Conservation (phyloP, 2,329 filamentous ascomycete genomes). For the Phyllosticta citriasiana region DNA sequence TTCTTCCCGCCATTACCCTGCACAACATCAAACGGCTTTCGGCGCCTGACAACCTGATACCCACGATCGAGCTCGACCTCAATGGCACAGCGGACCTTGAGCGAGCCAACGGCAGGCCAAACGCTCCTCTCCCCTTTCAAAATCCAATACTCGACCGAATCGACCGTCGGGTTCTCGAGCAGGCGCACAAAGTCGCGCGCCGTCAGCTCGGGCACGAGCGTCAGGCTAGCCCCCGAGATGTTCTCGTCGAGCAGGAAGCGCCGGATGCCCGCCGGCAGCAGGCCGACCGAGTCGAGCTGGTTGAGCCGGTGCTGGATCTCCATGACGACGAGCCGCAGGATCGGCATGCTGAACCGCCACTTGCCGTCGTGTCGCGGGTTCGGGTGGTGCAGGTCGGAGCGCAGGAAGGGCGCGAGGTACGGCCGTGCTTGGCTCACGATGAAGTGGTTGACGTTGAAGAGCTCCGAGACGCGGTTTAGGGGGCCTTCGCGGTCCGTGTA, state of each 20-base stretch:
- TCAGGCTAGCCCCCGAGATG: constrained; percentile 67
- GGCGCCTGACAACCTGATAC: constrained; percentile 66
- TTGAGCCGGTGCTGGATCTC: constrained; percentile 72
- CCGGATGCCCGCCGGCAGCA: constrained; percentile 60
- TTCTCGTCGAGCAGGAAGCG: constrained; percentile 75
- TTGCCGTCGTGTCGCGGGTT: constrained; percentile 48
- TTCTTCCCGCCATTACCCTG: not conserved
- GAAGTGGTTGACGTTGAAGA: constrained; percentile 93
- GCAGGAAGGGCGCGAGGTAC: constrained; percentile 77
- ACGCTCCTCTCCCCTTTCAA: constrained; percentile 74
- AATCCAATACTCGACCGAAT: constrained; percentile 77
- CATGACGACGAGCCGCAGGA: constrained; percentile 58
- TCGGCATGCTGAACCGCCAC: constrained; percentile 46
- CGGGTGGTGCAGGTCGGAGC: constrained; percentile 69
- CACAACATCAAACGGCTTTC: constrained; percentile 33
- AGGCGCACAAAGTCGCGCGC: constrained; percentile 64
- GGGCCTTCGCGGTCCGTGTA: constrained; percentile 51
- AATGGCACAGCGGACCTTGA: constrained; percentile 72
- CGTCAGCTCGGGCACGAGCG: constrained; percentile 70
- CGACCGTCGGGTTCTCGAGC: constrained; percentile 70
- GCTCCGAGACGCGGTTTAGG: constrained; percentile 63
- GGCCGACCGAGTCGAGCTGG: constrained; percentile 67
- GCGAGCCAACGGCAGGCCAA: constrained; percentile 77
- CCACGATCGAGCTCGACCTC: constrained; percentile 81
- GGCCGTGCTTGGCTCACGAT: constrained; percentile 87